A percentile compares a stretch with the other conserved stretches of the same genome.
These are phyloP conservation scores for Irineochytrium annulatum DNA, from an alignment of 192 early-diverging fungal genomes.

Conservation along the genomic window DNA sequence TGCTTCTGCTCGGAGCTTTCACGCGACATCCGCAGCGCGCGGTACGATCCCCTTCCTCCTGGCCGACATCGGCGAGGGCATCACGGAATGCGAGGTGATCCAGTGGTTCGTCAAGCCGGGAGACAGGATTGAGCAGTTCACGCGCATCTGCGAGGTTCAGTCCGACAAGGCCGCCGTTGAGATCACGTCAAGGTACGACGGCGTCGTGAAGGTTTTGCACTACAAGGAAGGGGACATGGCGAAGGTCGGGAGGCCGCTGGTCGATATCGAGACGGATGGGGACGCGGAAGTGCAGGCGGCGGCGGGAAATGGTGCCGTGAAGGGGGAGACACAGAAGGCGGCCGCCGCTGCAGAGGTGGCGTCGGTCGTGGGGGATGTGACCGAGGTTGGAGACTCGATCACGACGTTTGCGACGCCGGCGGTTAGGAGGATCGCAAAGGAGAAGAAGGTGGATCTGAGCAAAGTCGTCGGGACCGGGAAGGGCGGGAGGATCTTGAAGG, in stretches of 20 bases:
- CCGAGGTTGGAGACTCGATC: slow-evolving; percentile 97
- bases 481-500: slow-evolving; percentile 83
- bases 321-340: not conserved
- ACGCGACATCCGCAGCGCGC: slow-evolving; percentile 1
- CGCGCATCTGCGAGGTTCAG: slow-evolving; percentile 94
- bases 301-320: slow-evolving; percentile 8
- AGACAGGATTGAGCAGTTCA: slow-evolving; percentile 83
- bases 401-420: slow-evolving; percentile 88
- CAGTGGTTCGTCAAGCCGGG: slow-evolving; percentile 98
- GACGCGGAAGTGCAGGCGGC: slow-evolving; percentile 16
- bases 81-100: slow-evolving; percentile 94
- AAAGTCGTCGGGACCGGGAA: slow-evolving; percentile 77
- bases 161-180: slow-evolving; percentile 99
- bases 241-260: slow-evolving; percentile 82
- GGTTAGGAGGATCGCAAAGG: slow-evolving; percentile 78
- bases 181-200: slow-evolving; percentile 93
- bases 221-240: slow-evolving; percentile 87
- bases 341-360: not conserved
- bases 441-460: slow-evolving; percentile 71
- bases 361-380: slow-evolving; percentile 70
- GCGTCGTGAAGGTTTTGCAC: slow-evolving; percentile 73
- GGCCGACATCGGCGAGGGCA: slow-evolving; percentile 98
- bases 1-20: no score
- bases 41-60: slow-evolving; percentile 67
- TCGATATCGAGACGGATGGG: slow-evolving; percentile 70